Base-by-base conservation (phyloP, 257 asterid species). In the Primulina tabacum region DNA sequence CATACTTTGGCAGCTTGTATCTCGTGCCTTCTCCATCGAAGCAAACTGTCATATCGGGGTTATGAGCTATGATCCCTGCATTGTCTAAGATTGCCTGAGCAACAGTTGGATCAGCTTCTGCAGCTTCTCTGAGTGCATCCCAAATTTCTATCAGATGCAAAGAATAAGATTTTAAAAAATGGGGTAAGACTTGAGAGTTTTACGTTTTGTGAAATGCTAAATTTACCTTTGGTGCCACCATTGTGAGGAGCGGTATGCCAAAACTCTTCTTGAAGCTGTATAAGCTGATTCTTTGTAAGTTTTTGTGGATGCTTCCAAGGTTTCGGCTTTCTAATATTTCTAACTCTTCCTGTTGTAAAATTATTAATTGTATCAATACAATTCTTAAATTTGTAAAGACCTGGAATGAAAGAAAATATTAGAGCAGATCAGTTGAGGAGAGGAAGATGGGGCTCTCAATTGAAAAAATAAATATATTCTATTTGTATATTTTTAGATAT, bases 161-260 rank as follows among this genome's bases (percentile, higher is more conserved):
- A 40, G 14, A 18, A 14, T 5, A 50, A 43, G 35, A 64, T 52
- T 47, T 29, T 11, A 6, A 61, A 34, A 52, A 21, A 14, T 52
- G 53, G 53, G 28, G 55, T 18, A 12, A 35, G 30, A 28, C 30
- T 28, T 28, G 30, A 28, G 57, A 16, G 21, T 16, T 50, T 20
- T n/a, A 8, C 67, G 8, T 17, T 32, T 2, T 11, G n/a, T 52
- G 4, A 55, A 6, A 26, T 20, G 9, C 52, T 56, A 9, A 16
- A 20, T 17, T 28, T 84, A 88, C 97, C 96, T 81, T 85, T 87
- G 37, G 73, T 78, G 29, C 97, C 97, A 66, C 97, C 97, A 75
- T 90, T 81, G 79, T 88, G 96, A 65, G 97, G 94, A 71, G 96
- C 94, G 75, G 97, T 88, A 77, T 90, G 96, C 97, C 96, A 90